Evolutionary conservation across 495 filamentous ascomycete species (phyloP).

Genomic region (Alectoria sarmentosa): DNA sequence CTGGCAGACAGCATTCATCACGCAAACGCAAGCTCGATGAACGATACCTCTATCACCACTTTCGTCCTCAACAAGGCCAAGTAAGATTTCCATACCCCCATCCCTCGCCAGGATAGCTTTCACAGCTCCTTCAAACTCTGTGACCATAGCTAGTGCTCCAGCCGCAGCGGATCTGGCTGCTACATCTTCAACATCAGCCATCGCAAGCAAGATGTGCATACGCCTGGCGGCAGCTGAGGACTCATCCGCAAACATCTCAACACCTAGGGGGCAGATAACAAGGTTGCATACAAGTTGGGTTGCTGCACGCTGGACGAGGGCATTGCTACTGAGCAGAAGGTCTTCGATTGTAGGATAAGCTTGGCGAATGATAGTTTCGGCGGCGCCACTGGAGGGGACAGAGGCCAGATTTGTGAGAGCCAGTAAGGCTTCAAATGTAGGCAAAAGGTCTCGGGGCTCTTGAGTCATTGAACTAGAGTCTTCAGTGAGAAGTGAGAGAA

Average conservation of each 20-base stretch:
- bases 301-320: slow-evolving; percentile 71
- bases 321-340: slow-evolving; percentile 67
- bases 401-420: slow-evolving; percentile 92
- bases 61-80: slow-evolving; percentile 64
- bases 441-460: slow-evolving; percentile 72
- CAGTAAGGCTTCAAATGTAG: slow-evolving; percentile 81
- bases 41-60: slow-evolving; percentile 50
- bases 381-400: slow-evolving; percentile 57
- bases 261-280: slow-evolving; percentile 65
- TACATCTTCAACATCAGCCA: slow-evolving; percentile 76
- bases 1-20: slow-evolving; percentile 51
- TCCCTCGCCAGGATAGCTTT: slow-evolving; percentile 59
- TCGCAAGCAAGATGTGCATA: slow-evolving; percentile 74
- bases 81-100: slow-evolving; percentile 59
- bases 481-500: slow-evolving; percentile 59
- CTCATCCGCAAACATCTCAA: slow-evolving; percentile 68
- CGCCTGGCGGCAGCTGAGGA: slow-evolving; percentile 59
- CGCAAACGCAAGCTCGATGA: slow-evolving; percentile 70
- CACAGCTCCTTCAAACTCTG: slow-evolving; percentile 66
- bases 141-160: slow-evolving; percentile 78
- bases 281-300: slow-evolving; percentile 91
- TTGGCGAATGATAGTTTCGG: slow-evolving; percentile 61
- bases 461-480: slow-evolving; percentile 38
- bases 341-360: slow-evolving; percentile 73
- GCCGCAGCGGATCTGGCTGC: slow-evolving; percentile 78